phyloP scores from a whole-genome alignment of 108 stramenopile genomes.

The Skeletonema grethae region DNA sequence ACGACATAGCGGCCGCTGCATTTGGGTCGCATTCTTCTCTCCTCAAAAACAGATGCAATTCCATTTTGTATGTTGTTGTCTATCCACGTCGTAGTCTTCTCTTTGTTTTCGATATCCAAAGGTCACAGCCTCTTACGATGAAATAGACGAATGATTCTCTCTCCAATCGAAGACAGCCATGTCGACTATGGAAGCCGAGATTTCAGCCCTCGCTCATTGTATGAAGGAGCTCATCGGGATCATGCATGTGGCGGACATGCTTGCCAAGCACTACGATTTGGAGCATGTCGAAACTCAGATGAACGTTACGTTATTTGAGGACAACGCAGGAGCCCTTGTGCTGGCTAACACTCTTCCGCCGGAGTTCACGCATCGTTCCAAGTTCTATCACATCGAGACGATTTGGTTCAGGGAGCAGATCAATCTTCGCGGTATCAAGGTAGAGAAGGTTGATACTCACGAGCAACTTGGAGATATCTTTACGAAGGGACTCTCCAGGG shows the following conservation, averaged over 20 bases:
- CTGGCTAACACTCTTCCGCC: conserved; percentile 20
- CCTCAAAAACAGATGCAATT: too few species aligned
- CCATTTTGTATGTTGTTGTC: too few species aligned
- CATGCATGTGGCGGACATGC: conserved; percentile 11
- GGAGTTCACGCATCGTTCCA: neutral
- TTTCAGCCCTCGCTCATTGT: conserved; percentile 32
- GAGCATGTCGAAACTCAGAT: neutral
- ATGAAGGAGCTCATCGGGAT: conserved; percentile 48
- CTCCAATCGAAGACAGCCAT: conserved; percentile 55
- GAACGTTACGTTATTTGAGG: conserved; percentile 44
- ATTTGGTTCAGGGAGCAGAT: conserved; percentile 1
- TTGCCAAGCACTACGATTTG: conserved; percentile 2
- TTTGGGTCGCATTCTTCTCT: too few species aligned
- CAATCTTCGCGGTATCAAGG: neutral
- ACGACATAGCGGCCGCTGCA: too few species aligned
- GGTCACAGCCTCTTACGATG: too few species aligned
- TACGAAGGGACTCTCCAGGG: neutral
- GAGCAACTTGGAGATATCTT: neutral
- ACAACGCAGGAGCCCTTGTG: conserved; percentile 51
- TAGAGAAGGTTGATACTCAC: neutral
- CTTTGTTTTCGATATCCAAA: too few species aligned
- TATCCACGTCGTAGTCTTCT: too few species aligned
- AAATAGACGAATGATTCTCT: too few species aligned
- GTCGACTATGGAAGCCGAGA: conserved; percentile 59
- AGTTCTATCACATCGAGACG: neutral